Percentiles rank a stretch among this genome's conserved stretches.
Evolutionary conservation across 192 early-diverging fungal genomes (phyloP).

Genomic region (Backusella macrospora): DNA sequence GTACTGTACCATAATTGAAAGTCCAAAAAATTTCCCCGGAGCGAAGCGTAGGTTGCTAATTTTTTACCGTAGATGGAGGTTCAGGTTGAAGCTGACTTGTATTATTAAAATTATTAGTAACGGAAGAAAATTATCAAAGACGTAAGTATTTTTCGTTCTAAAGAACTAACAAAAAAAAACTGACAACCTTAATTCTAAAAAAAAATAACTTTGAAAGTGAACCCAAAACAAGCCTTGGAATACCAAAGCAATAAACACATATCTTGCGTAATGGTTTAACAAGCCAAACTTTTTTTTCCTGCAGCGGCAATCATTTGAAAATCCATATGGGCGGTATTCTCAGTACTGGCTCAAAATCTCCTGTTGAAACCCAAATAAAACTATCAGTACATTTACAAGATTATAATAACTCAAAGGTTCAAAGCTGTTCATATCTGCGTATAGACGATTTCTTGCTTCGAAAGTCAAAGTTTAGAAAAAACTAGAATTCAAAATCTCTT

Average conservation of each 20-base stretch:
- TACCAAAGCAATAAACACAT: not conserved
- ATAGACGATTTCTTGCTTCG: slow-evolving; percentile 85
- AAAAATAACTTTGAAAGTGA: not conserved
- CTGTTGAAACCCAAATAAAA: slow-evolving; percentile 96
- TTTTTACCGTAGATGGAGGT: too few relatives aligned
- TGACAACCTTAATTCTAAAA: not conserved
- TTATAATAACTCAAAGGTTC: slow-evolving; percentile 67
- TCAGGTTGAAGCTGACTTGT: too few relatives aligned
- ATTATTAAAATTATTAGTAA: not conserved
- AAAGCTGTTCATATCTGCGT: slow-evolving; percentile 80
- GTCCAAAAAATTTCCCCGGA: too few relatives aligned
- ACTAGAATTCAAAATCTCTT: slow-evolving; percentile 1
- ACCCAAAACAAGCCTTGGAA: not conserved
- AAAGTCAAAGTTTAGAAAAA: slow-evolving; percentile 10
- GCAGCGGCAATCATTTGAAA: slow-evolving; percentile 3
- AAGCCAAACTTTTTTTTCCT: not conserved
- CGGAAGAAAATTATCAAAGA: not conserved
- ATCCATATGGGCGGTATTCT: slow-evolving; percentile 45
- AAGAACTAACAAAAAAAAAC: not conserved
- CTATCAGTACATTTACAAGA: slow-evolving; percentile 82
- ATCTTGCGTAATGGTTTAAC: not conserved
- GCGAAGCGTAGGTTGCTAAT: too few relatives aligned
- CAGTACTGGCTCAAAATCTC: slow-evolving; percentile 71
- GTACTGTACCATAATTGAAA: too few relatives aligned
- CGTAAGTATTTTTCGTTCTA: not conserved